A percentile compares a stretch with the other conserved stretches of the same genome.
Evolutionary conservation across 148 eudicot genomes (phyloP).

Genomic region (Diospyros kaki): DNA sequence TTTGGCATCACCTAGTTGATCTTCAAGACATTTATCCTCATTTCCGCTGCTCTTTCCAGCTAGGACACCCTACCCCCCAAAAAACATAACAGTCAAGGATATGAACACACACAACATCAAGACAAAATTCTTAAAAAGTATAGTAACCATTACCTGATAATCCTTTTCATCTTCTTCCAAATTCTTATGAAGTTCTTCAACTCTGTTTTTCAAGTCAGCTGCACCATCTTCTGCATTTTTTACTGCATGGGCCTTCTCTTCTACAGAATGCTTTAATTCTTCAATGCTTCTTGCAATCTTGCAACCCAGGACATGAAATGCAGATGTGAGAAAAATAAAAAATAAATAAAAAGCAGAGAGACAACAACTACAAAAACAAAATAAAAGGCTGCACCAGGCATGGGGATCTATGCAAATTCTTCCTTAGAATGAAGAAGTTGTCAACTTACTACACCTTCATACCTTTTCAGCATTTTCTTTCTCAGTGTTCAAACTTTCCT

Average conservation of each 20-base stretch:
- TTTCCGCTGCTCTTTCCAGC: conserved; percentile 92
- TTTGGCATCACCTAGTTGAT: conserved; percentile 94
- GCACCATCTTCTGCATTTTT: conserved; percentile 90
- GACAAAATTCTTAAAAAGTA: not conserved
- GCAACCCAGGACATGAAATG: conserved; percentile 11
- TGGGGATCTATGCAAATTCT: not conserved
- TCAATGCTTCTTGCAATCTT: conserved; percentile 65
- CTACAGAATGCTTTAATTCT: conserved; percentile 73
- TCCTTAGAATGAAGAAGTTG: not conserved
- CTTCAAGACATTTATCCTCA: conserved; percentile 96
- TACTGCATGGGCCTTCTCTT: conserved; percentile 67
- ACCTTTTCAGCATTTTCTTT: conserved; percentile 74
- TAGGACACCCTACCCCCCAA: conserved; percentile 63
- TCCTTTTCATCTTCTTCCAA: conserved; percentile 75
- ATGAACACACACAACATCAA: not conserved
- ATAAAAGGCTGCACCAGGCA: not conserved
- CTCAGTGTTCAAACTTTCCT: conserved; percentile 70
- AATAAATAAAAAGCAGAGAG: not conserved
- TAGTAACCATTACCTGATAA: conserved; percentile 51
- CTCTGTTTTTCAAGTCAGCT: conserved; percentile 66
- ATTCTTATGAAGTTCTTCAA: conserved; percentile 62
- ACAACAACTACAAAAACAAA: no score
- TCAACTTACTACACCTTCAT: not conserved
- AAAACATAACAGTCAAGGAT: conserved; percentile 1
- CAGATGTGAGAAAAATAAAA: not conserved